phyloP scores from a whole-genome alignment of 2,329 filamentous ascomycete species.

The Fusarium euwallaceae region DNA sequence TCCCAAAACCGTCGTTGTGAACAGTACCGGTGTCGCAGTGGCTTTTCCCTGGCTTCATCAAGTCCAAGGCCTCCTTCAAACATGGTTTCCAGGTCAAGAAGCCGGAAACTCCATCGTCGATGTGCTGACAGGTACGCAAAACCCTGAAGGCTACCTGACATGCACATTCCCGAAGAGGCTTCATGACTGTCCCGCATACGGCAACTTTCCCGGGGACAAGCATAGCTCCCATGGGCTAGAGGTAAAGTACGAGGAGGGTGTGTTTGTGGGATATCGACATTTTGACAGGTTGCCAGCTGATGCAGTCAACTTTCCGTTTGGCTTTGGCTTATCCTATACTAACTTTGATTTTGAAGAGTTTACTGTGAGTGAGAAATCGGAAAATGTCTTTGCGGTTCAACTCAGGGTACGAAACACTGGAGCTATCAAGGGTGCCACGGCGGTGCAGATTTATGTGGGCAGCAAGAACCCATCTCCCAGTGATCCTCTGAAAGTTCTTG shows the following conservation, averaged over 20 bases:
- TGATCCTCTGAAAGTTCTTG: background rate
- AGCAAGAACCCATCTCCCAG: background rate
- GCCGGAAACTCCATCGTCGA: conserved; percentile 77
- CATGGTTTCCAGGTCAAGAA: conserved; percentile 79
- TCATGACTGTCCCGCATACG: conserved; percentile 75
- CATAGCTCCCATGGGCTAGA: conserved; percentile 59
- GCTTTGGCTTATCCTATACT: conserved; percentile 61
- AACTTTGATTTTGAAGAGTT: conserved; percentile 66
- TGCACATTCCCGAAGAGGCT: conserved; percentile 70
- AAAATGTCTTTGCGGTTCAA: background rate
- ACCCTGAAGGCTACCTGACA: conserved; percentile 74
- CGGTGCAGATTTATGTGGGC: background rate
- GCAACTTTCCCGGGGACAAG: conserved; percentile 68
- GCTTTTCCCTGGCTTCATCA: conserved; percentile 68
- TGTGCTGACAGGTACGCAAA: conserved; percentile 73
- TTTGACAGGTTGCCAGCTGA: conserved; percentile 71
- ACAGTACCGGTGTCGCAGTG: conserved; percentile 74
- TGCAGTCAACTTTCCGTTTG: conserved; percentile 74
- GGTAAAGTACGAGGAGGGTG: conserved; percentile 76
- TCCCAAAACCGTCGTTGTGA: conserved; percentile 70
- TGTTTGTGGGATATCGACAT: conserved; percentile 77
- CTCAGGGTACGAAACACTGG: background rate
- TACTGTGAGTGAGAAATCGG: background rate
- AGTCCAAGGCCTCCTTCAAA: conserved; percentile 73
- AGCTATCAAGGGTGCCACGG: background rate